phyloP scores from a whole-genome alignment of 352 stramenopile species.

The Phytophthora melonis region DNA sequence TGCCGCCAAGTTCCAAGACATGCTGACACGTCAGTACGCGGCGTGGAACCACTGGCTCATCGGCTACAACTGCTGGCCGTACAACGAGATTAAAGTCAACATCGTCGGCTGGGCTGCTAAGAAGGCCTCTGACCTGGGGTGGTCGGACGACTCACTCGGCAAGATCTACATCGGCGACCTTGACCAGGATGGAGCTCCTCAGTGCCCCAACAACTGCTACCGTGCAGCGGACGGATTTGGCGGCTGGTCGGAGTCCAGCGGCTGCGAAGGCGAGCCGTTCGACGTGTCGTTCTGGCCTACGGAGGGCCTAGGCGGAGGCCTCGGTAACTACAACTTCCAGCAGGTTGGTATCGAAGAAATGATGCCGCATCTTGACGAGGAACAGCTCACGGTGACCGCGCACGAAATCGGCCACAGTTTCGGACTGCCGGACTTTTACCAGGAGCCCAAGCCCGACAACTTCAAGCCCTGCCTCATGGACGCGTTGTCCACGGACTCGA shows the following conservation, averaged over 20 bases:
- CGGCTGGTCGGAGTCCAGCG: slow-evolving; percentile 33
- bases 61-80: slow-evolving; percentile 31
- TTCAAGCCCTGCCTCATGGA: slow-evolving; percentile 3
- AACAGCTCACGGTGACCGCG: slow-evolving; percentile 32
- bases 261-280: slow-evolving; percentile 42
- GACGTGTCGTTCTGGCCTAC: slow-evolving; percentile 52
- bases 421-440: slow-evolving; percentile 32
- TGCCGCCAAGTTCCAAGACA: slow-evolving; percentile 47
- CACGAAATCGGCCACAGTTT: slow-evolving; percentile 47
- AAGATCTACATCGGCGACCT: slow-evolving; percentile 42
- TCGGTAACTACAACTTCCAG: slow-evolving; percentile 28
- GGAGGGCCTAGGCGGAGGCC: slow-evolving; percentile 32
- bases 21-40: slow-evolving; percentile 27
- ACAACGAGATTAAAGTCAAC: slow-evolving; percentile 33
- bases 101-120: slow-evolving; percentile 31
- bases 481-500: not conserved
- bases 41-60: slow-evolving; percentile 50
- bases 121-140: slow-evolving; percentile 17
- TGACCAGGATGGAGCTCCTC: slow-evolving; percentile 37
- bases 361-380: slow-evolving; percentile 38
- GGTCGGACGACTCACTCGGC: slow-evolving; percentile 30
- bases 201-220: slow-evolving; percentile 46
- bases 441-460: slow-evolving; percentile 17
- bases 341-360: slow-evolving; percentile 43
- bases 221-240: slow-evolving; percentile 7